Conservation (phyloP, 805 yeast genomes). For the Saturnispora besseyi region DNA sequence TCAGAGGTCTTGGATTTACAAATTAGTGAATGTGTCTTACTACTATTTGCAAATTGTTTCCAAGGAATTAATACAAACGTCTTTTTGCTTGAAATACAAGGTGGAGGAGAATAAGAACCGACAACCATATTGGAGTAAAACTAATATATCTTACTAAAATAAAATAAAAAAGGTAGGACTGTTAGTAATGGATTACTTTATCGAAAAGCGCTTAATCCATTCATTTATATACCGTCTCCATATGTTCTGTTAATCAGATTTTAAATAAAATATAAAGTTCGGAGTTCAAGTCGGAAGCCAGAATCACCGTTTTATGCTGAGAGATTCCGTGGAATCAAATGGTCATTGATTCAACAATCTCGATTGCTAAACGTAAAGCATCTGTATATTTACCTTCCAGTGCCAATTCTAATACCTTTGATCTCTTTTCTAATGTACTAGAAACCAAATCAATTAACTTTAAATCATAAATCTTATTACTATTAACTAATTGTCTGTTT, state of each 20-base stretch:
- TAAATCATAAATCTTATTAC: neutral
- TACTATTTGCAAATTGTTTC: constrained; percentile 17
- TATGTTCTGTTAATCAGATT: neutral
- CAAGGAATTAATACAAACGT: constrained; percentile 8
- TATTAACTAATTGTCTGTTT: neutral
- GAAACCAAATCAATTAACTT: neutral
- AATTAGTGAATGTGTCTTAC: constrained; percentile 21
- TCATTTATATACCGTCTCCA: neutral
- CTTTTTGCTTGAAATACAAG: neutral
- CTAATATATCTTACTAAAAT: no score
- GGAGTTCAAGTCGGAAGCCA: neutral
- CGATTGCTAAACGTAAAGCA: constrained; percentile 5
- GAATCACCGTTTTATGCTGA: neutral
- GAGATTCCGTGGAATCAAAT: neutral
- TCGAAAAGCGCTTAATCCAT: no score
- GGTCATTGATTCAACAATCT: constrained; percentile 7
- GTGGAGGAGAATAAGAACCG: neutral
- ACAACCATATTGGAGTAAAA: neutral
- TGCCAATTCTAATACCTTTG: constrained; percentile 6
- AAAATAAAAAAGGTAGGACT: no score
- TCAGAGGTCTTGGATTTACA: constrained; percentile 6
- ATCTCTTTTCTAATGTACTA: constrained; percentile 14
- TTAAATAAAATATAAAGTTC: neutral
- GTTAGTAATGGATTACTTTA: no score
- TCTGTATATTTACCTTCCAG: neutral